Percentiles rank a stretch among this genome's conserved stretches.
phyloP scores from a whole-genome alignment of 1,139 yeast species.

The Kazachstania sp. region DNA sequence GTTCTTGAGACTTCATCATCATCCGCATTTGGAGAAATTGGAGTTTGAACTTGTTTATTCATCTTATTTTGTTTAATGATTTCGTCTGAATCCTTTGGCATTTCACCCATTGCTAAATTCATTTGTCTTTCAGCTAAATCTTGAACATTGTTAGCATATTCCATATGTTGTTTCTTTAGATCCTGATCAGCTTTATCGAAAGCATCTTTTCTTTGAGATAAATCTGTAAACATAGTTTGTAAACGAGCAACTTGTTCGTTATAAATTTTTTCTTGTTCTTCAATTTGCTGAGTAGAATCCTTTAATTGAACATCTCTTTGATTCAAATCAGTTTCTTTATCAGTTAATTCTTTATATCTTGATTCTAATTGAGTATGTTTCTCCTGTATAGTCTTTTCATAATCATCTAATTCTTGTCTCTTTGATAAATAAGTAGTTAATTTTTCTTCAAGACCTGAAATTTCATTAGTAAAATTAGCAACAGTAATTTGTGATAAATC shows the following conservation, averaged over 20 bases:
- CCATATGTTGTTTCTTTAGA: conserved; percentile 32
- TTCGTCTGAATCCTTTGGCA: conserved; percentile 31
- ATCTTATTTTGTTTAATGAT: conserved; percentile 22
- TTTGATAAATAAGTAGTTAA: conserved; percentile 23
- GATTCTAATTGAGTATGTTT: conserved; percentile 36
- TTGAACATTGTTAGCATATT: conserved; percentile 34
- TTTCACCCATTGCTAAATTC: conserved; percentile 27
- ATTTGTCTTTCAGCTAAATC: conserved; percentile 33
- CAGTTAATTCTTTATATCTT: conserved; percentile 26
- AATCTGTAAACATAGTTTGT: conserved; percentile 29
- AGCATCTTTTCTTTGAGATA: conserved; percentile 31
- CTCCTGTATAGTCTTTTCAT: conserved; percentile 30
- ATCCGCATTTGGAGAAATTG: background rate
- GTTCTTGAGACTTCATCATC: conserved; percentile 21
- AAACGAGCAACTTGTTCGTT: conserved; percentile 33
- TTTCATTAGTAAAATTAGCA: conserved; percentile 39
- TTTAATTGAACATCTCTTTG: conserved; percentile 31
- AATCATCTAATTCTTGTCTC: conserved; percentile 35
- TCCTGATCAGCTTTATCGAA: conserved; percentile 34
- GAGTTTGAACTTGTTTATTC: conserved; percentile 7
- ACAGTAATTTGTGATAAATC: conserved; percentile 47
- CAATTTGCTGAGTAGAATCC: conserved; percentile 27
- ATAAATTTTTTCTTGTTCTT: conserved; percentile 32
- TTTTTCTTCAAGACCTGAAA: conserved; percentile 35
- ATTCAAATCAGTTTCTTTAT: conserved; percentile 19